A percentile compares a stretch with the other conserved stretches of the same genome.
Evolutionary conservation across 345 rosid species (phyloP).

Genomic region (Heritiera littoralis): DNA sequence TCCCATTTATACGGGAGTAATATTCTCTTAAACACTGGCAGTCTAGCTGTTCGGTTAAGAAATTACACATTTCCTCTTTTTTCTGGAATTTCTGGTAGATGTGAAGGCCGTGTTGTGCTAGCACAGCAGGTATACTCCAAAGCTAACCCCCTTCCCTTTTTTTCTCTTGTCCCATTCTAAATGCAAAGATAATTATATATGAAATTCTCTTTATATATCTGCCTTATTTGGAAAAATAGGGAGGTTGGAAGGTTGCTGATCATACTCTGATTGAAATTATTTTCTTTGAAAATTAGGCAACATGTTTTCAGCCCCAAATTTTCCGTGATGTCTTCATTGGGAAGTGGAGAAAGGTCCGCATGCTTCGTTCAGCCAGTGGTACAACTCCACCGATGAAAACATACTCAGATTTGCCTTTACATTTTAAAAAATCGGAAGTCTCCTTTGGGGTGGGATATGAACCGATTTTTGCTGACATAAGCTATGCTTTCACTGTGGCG

Average conservation of each 20-base stretch:
- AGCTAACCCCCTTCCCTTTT: constrained; percentile 7
- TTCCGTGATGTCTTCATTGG: constrained; percentile 86
- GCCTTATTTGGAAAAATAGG: neutral
- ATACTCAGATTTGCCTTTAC: constrained; percentile 74
- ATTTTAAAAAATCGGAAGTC: constrained; percentile 71
- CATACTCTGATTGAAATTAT: constrained; percentile 24
- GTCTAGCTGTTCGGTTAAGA: constrained; percentile 67
- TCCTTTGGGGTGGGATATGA: constrained; percentile 96
- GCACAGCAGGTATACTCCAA: constrained; percentile 80
- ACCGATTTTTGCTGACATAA: constrained; percentile 88
- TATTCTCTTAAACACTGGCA: constrained; percentile 56
- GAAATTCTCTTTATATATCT: neutral
- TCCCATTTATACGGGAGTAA: constrained; percentile 88
- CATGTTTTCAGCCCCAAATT: constrained; percentile 89
- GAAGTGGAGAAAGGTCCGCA: constrained; percentile 90
- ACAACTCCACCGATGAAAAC: constrained; percentile 96
- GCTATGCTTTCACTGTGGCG: constrained; percentile 95
- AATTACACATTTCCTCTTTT: constrained; percentile 83
- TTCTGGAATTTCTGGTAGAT: constrained; percentile 73
- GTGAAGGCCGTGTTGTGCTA: constrained; percentile 83
- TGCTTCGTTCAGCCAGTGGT: constrained; percentile 94
- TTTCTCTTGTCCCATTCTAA: constrained; percentile 16
- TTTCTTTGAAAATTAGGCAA: constrained; percentile 64
- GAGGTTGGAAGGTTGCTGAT: neutral
- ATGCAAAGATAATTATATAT: neutral